Percentiles rank a stretch among this genome's conserved stretches.
phyloP scores from a whole-genome alignment of 371 early-diverging fungal species.

The Mucor velutinosus region DNA sequence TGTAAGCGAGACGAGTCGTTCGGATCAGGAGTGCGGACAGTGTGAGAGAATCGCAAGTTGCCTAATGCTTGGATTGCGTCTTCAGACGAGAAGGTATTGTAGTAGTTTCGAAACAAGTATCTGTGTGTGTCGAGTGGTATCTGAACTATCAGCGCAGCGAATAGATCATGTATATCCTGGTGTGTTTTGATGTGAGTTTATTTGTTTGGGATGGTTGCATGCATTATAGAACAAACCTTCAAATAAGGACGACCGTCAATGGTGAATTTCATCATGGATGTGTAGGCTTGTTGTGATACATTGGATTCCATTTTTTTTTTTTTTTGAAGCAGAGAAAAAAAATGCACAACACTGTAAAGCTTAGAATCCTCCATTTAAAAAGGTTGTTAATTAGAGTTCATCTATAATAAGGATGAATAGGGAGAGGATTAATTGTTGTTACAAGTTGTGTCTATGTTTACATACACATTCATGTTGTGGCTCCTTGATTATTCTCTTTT shows the following conservation, averaged over 20 bases:
- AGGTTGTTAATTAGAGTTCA: constrained; percentile 6
- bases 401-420: background rate
- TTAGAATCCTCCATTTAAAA: background rate
- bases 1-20: constrained; percentile 54
- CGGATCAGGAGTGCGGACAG: constrained; percentile 57
- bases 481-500: constrained; percentile 5
- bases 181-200: background rate
- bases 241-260: constrained; percentile 51
- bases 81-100: constrained; percentile 64
- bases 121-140: constrained; percentile 58
- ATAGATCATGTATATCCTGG: constrained; percentile 68
- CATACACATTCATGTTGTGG: background rate
- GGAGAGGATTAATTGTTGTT: constrained; percentile 11
- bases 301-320: constrained; percentile 30
- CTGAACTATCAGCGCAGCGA: constrained; percentile 64
- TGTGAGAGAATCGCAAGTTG: constrained; percentile 56
- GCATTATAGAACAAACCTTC: constrained; percentile 26
- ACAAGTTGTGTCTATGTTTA: constrained; percentile 1
- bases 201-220: background rate
- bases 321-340: background rate
- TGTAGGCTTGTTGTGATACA: constrained; percentile 49
- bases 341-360: background rate
- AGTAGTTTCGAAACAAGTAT: constrained; percentile 57
- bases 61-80: constrained; percentile 60
- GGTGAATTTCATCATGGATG: constrained; percentile 54